phyloP scores from a whole-genome alignment of 169 alveolate species.

The Plasmodium adleri region DNA sequence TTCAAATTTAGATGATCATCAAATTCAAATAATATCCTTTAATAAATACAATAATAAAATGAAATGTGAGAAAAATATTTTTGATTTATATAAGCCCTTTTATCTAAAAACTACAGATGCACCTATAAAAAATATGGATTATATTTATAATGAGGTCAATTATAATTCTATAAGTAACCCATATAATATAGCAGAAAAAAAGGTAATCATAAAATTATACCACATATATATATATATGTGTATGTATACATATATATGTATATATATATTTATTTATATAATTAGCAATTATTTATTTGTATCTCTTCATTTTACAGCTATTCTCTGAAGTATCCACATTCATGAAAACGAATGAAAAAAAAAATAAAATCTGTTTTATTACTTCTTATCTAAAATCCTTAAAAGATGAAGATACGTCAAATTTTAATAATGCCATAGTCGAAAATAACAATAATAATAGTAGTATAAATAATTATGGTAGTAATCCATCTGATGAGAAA shows the following conservation, averaged over 20 bases:
- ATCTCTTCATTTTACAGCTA: slow-evolving; percentile 27
- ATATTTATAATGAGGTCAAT: slow-evolving; percentile 29
- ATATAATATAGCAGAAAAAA: slow-evolving; percentile 34
- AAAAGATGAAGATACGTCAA: slow-evolving; percentile 6
- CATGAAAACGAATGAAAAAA: slow-evolving; percentile 35
- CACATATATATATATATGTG: neutral
- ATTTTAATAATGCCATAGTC: neutral
- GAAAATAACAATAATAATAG: neutral
- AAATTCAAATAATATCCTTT: slow-evolving; percentile 53
- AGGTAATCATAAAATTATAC: slow-evolving; percentile 9
- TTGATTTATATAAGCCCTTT: slow-evolving; percentile 60
- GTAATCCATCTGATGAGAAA: slow-evolving; percentile 4
- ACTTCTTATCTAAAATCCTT: slow-evolving; percentile 64
- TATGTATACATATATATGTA: slow-evolving; percentile 2
- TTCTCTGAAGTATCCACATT: slow-evolving; percentile 26
- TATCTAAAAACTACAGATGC: slow-evolving; percentile 44
- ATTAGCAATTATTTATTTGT: slow-evolving; percentile 2
- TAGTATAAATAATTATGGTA: neutral
- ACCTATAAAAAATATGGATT: slow-evolving; percentile 9
- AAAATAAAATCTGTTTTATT: slow-evolving; percentile 58
- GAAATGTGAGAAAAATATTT: slow-evolving; percentile 70
- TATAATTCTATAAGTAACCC: slow-evolving; percentile 52
- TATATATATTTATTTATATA: neutral
- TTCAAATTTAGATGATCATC: slow-evolving; percentile 19
- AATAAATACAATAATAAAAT: slow-evolving; percentile 26